phyloP scores from a whole-genome alignment of 1,284 basidiomycete genomes.

The Sutorius eximius region DNA sequence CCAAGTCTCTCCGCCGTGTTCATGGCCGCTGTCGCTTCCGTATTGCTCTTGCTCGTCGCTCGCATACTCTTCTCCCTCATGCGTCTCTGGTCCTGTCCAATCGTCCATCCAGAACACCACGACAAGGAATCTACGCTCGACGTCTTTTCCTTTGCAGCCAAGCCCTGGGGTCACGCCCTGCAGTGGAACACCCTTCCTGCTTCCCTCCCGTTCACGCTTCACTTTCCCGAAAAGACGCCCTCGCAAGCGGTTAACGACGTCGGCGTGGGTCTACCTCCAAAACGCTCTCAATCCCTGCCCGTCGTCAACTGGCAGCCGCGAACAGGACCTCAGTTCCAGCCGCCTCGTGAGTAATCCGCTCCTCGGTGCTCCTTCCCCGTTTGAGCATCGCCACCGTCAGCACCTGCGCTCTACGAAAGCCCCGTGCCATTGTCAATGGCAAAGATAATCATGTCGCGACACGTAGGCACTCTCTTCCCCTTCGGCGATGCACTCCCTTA shows the following conservation, averaged over 20 bases:
- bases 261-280: conserved; percentile 5
- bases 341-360: conserved; percentile 29
- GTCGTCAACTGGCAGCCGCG: conserved; percentile 25
- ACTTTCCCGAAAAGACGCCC: conserved; percentile 23
- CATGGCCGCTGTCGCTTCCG: conserved; percentile 32
- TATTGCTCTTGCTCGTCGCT: conserved; percentile 30
- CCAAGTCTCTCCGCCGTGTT: conserved; percentile 32
- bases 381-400: conserved; percentile 11
- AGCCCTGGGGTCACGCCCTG: conserved; percentile 21
- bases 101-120: conserved; percentile 5
- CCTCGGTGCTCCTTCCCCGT: neutral
- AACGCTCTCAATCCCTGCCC: conserved; percentile 15
- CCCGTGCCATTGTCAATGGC: conserved; percentile 36
- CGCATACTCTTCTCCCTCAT: conserved; percentile 31
- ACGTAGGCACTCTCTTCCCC: conserved; percentile 20
- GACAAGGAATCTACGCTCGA: conserved; percentile 19
- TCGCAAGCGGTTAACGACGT: conserved; percentile 6
- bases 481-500: neutral
- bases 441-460: conserved; percentile 36
- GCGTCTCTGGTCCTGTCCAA: conserved; percentile 31
- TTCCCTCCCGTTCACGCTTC: conserved; percentile 30
- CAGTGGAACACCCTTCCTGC: conserved; percentile 29
- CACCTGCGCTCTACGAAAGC: conserved; percentile 35
- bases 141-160: conserved; percentile 1
- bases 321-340: conserved; percentile 31